These are phyloP conservation scores for Coprinellus micaceus DNA, from an alignment of 768 basidiomycete genomes.

Conservation along the genomic window DNA sequence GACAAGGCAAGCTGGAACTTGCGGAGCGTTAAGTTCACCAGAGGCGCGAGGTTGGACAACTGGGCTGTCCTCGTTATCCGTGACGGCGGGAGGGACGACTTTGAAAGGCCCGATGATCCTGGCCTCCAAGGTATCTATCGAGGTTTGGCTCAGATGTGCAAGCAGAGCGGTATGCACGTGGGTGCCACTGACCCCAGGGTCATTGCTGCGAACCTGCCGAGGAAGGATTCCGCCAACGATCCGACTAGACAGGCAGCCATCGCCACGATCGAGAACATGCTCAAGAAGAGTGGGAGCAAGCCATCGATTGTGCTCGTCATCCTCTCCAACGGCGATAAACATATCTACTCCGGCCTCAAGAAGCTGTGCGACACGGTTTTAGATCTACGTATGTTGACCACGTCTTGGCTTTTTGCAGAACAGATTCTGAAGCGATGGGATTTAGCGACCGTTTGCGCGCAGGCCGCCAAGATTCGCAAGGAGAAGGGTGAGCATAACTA, in stretches of 20 bases:
- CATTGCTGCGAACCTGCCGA: slow-evolving; percentile 45
- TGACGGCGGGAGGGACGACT: slow-evolving; percentile 64
- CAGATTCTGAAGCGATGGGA: background rate
- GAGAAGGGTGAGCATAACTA: slow-evolving; percentile 42
- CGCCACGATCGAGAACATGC: slow-evolving; percentile 32
- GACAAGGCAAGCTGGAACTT: slow-evolving; percentile 79
- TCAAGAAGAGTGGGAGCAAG: slow-evolving; percentile 40
- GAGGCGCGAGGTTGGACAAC: slow-evolving; percentile 50
- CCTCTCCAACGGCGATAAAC: slow-evolving; percentile 67
- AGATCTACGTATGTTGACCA: slow-evolving; percentile 44
- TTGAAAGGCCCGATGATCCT: slow-evolving; percentile 49
- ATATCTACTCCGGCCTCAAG: slow-evolving; percentile 75
- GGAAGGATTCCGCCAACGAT: slow-evolving; percentile 42
- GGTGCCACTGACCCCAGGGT: slow-evolving; percentile 32
- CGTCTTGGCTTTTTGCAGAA: background rate
- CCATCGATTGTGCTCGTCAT: slow-evolving; percentile 64
- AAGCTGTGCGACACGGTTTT: slow-evolving; percentile 62
- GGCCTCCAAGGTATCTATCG: slow-evolving; percentile 41
- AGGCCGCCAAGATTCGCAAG: slow-evolving; percentile 66
- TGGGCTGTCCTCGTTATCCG: slow-evolving; percentile 71
- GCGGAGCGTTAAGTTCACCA: slow-evolving; percentile 57
- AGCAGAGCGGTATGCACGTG: slow-evolving; percentile 57
- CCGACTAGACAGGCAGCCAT: slow-evolving; percentile 53
- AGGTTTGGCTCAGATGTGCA: slow-evolving; percentile 64
- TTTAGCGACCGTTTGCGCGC: slow-evolving; percentile 69